Conservation (phyloP, 768 basidiomycete genomes). For the Rhodosporidiobolus odoratus region DNA sequence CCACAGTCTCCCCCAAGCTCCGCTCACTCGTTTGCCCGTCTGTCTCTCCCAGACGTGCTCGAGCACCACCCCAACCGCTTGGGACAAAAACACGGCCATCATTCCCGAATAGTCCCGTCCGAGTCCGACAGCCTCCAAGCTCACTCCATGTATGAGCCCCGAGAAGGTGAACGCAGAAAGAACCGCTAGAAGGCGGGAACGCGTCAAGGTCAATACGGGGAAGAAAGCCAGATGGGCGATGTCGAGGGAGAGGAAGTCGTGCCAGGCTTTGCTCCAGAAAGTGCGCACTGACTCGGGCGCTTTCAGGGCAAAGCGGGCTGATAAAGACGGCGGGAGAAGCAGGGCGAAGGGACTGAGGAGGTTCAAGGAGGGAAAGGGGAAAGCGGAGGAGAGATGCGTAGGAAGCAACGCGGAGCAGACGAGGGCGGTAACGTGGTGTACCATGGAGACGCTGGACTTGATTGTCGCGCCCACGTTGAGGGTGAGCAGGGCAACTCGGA, state of each 20-base stretch:
- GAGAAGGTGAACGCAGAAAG: not conserved
- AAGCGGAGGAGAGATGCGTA: not conserved
- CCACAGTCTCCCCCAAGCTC: not conserved
- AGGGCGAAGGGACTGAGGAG: not conserved
- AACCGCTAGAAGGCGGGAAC: not conserved
- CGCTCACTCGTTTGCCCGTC: not conserved
- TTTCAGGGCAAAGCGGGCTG: not conserved
- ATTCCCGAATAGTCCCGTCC: not conserved
- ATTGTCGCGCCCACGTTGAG: not conserved
- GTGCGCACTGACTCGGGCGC: not conserved
- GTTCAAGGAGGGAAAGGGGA: constrained; percentile 1
- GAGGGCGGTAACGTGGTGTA: not conserved
- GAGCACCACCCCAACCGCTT: not conserved
- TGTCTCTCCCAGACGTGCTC: not conserved
- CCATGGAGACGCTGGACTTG: not conserved
- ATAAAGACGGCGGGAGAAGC: not conserved
- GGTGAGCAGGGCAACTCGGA: not conserved
- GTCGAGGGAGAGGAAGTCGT: constrained; percentile 5
- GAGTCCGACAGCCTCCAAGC: not conserved
- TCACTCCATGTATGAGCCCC: not conserved
- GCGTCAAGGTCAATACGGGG: not conserved
- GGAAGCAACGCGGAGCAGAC: constrained; percentile 1
- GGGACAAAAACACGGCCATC: not conserved
- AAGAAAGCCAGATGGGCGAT: not conserved
- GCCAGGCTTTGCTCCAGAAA: not conserved